Evolutionary conservation across 176 grass and related monocot genomes (phyloP).

Genomic region (Musa troglodytarum): DNA sequence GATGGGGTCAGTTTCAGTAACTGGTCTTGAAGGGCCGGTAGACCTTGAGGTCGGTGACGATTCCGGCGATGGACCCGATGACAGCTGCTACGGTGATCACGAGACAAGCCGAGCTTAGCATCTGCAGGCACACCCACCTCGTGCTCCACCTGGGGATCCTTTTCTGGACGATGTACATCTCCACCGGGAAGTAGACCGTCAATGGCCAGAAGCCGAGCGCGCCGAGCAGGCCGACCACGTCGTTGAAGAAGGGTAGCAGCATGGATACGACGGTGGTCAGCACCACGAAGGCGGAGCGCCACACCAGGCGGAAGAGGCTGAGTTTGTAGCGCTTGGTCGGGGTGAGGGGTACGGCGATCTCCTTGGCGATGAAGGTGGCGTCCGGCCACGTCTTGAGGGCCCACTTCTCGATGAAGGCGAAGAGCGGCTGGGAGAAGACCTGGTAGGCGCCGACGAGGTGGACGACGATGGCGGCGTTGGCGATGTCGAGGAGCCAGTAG

Average conservation of each 20-base stretch:
- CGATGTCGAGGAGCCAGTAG: slow-evolving; percentile 82
- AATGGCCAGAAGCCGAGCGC: slow-evolving; percentile 90
- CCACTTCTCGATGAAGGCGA: slow-evolving; percentile 66
- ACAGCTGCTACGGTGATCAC: slow-evolving; percentile 42
- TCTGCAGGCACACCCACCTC: slow-evolving; percentile 12
- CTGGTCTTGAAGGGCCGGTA: slow-evolving; percentile 45
- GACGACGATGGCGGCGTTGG: slow-evolving; percentile 75
- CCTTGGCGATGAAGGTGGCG: slow-evolving; percentile 36
- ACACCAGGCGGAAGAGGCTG: slow-evolving; percentile 41
- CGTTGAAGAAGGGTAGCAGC: slow-evolving; percentile 81
- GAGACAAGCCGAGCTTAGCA: slow-evolving; percentile 34
- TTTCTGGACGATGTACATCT: slow-evolving; percentile 81
- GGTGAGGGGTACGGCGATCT: slow-evolving; percentile 19
- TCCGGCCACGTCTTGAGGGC: slow-evolving; percentile 49
- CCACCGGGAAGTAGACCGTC: slow-evolving; percentile 88
- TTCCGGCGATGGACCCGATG: slow-evolving; percentile 54
- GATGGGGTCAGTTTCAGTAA: background rate
- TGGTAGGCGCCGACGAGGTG: slow-evolving; percentile 80
- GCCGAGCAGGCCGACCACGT: slow-evolving; percentile 66
- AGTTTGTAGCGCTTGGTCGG: slow-evolving; percentile 12
- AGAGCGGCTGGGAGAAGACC: slow-evolving; percentile 72
- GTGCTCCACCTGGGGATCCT: slow-evolving; percentile 23
- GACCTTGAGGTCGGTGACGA: slow-evolving; percentile 50
- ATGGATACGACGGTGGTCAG: slow-evolving; percentile 58
- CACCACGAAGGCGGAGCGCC: slow-evolving; percentile 61